phyloP scores from a whole-genome alignment of 768 basidiomycete species.

The Lentinula raphanica region DNA sequence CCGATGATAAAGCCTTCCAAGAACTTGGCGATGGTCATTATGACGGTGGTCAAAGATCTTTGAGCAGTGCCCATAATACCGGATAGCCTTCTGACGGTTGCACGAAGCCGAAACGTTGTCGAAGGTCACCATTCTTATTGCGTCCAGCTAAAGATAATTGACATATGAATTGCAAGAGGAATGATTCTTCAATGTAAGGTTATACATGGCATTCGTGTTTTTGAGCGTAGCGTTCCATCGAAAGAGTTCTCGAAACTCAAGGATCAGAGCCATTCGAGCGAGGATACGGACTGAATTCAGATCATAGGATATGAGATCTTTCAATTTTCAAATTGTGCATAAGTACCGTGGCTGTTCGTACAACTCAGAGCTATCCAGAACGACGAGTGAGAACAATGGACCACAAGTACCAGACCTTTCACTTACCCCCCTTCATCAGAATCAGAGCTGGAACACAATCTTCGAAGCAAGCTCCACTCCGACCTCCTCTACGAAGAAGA shows the following conservation, averaged over 20 bases:
- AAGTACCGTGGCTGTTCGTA: background rate
- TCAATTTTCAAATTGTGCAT: background rate
- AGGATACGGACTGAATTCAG: background rate
- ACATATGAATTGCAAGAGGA: background rate
- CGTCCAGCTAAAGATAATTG: background rate
- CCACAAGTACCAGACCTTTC: background rate
- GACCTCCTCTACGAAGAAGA: slow-evolving; percentile 39
- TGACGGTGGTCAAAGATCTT: background rate
- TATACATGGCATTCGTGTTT: too few species aligned
- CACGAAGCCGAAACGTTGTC: background rate
- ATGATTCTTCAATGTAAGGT: background rate
- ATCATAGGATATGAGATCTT: background rate
- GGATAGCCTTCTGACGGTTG: background rate
- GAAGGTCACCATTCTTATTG: background rate
- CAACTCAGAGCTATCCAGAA: too few species aligned
- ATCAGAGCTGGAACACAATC: slow-evolving; percentile 27
- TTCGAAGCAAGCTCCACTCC: slow-evolving; percentile 38
- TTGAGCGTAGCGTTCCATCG: too few species aligned
- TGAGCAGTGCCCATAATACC: background rate
- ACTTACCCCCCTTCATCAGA: background rate
- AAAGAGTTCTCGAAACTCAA: background rate
- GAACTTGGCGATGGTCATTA: background rate
- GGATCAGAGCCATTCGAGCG: background rate
- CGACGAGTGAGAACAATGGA: too few species aligned
- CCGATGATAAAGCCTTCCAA: background rate